These are phyloP conservation scores for Malassezia brasiliensis DNA, from an alignment of 1,284 basidiomycete species.

Conservation along the genomic window DNA sequence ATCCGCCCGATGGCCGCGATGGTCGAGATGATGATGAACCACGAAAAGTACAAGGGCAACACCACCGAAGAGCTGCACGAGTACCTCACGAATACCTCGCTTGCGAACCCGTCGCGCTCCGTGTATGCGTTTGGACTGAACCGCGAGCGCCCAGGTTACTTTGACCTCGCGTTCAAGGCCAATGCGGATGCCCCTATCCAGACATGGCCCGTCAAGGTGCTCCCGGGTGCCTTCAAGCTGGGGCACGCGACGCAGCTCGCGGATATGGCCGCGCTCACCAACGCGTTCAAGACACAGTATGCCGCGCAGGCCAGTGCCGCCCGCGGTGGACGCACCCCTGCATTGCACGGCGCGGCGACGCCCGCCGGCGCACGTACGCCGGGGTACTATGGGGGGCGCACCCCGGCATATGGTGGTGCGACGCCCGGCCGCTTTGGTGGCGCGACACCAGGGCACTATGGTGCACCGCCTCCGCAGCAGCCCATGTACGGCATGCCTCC, in stretches of 20 bases:
- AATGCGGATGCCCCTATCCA: constrained; percentile 52
- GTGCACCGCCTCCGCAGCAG: constrained; percentile 6
- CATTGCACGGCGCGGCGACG: constrained; percentile 24
- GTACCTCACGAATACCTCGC: constrained; percentile 49
- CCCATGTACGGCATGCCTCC: constrained; percentile 11
- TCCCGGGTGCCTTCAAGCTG: constrained; percentile 44
- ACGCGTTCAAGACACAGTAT: constrained; percentile 48
- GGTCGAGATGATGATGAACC: constrained; percentile 86
- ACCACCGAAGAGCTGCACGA: constrained; percentile 65
- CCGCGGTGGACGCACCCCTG: constrained; percentile 32
- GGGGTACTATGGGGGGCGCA: constrained; percentile 10
- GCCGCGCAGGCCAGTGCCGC: constrained; percentile 28
- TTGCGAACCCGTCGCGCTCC: constrained; percentile 88
- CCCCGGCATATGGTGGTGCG: constrained; percentile 11
- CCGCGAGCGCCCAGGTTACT: constrained; percentile 77
- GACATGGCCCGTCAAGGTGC: constrained; percentile 47
- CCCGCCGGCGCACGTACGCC: constrained; percentile 20
- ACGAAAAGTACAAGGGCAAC: constrained; percentile 88
- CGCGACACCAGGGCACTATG: constrained; percentile 3
- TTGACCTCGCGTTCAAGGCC: constrained; percentile 84
- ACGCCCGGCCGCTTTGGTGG: constrained; percentile 12
- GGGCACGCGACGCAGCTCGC: constrained; percentile 40
- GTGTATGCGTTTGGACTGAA: constrained; percentile 95
- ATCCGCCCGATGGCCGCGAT: constrained; percentile 86
- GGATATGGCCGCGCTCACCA: constrained; percentile 40